phyloP scores from a whole-genome alignment of 257 asterid species.

The Mitragyna speciosa region DNA sequence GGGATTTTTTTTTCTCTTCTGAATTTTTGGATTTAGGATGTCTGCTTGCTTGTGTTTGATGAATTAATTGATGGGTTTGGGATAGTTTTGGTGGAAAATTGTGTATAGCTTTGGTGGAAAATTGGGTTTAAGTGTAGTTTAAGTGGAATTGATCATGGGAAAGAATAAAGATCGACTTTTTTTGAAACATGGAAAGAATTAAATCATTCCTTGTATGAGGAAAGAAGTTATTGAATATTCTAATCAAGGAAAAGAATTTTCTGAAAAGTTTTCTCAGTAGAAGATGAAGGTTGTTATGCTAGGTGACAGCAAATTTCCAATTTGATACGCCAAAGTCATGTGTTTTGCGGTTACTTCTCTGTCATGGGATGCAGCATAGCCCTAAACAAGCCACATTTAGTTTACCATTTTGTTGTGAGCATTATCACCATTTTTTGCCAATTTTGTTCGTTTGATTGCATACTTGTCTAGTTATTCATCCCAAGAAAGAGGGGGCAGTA shows the following conservation, averaged over 20 bases:
- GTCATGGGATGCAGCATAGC: not conserved
- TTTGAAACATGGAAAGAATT: not conserved
- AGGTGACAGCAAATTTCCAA: constrained; percentile 1
- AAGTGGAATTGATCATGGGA: not conserved
- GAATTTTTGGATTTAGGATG: not conserved
- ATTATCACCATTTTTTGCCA: not conserved
- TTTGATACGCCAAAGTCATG: not conserved
- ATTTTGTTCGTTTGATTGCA: not conserved
- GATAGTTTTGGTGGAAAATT: constrained; percentile 7
- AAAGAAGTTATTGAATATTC: constrained; percentile 18
- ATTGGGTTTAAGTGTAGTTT: constrained; percentile 9
- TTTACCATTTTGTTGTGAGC: not conserved
- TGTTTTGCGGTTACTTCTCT: not conserved
- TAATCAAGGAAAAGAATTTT: constrained; percentile 14
- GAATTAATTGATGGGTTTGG: constrained; percentile 20
- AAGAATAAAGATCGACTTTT: constrained; percentile 2
- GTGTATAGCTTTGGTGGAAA: constrained; percentile 7
- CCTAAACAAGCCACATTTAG: not conserved
- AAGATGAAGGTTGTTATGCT: not conserved
- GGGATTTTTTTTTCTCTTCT: not conserved
- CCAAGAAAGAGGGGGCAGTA: not conserved
- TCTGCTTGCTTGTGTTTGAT: constrained; percentile 5
- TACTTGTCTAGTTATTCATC: not conserved
- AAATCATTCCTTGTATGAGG: constrained; percentile 18
- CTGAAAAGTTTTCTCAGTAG: not conserved